Evolutionary conservation across 2,329 filamentous ascomycete species (phyloP), one percentile per base, ranked within the genome.

Genomic region (Thermoascus crustaceus): DNA sequence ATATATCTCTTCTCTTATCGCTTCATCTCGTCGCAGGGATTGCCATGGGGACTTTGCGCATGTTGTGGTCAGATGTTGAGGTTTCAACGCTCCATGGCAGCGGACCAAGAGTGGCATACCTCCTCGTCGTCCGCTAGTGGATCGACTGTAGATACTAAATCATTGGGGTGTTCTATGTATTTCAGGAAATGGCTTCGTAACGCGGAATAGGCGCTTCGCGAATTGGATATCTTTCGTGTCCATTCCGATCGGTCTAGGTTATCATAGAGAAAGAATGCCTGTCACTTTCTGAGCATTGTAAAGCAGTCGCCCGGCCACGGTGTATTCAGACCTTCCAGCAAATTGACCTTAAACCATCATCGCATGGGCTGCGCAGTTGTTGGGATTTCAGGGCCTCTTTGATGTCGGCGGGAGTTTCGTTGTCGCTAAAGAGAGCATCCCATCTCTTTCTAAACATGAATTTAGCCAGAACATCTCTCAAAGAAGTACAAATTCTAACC

Each of bases 241-340:
- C 88, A 94, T 64, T 74, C 72, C 25, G 72, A 66, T 19, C 71
- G 68, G 35, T 82, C 71, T 7, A 79, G 65, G 34, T 74, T 73
- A 44, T 81, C 77, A 54, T 87, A 89, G 19, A 94, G 69, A 30
- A 95, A 68, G 57, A 95, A 94, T 23, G 76, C 76, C 85, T 89
- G 47, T 13, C 18, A 10, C 20, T 25, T 29, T 13, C 34, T 32
- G 32, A 27, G 38, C 30, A 39, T 29, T 4, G 5, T 24, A 17
- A 16, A 30, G 21, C 33, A 34, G 14, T 26, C 10, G 23, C 17
- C 37, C 38, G 19, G 26, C 34, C 42, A 19, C 23, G 18, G 3
- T n/a, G 31, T 38, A 35, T 42, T 36, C 48, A 49, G 54, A 82
- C 84, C 76, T 94, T 95, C 89, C 89, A 96, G 61, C 83, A 94